Evolutionary conservation across 768 basidiomycete species (phyloP).

Genomic region (Lactarius hengduanensis): DNA sequence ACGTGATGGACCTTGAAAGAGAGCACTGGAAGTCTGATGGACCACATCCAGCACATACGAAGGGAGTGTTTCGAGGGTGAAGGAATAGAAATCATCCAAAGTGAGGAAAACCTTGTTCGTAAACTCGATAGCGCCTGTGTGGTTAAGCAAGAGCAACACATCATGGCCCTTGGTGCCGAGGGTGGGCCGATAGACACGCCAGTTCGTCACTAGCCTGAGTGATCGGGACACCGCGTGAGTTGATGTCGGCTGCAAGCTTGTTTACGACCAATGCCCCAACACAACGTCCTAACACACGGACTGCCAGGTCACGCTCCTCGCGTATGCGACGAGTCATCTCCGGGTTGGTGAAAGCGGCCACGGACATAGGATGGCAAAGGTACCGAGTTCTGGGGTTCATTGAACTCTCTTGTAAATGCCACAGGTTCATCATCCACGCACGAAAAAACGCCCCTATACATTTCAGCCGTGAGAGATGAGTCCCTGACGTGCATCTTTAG

Average conservation of each 20-base stretch:
- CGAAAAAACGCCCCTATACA: background rate
- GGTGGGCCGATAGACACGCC: too few relatives aligned
- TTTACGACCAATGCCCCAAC: background rate
- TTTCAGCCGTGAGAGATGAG: background rate
- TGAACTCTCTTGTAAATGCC: background rate
- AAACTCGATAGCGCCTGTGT: too few relatives aligned
- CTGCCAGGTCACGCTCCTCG: background rate
- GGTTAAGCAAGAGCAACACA: too few relatives aligned
- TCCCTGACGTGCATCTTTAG: background rate
- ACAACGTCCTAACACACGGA: background rate
- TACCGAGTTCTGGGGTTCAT: background rate
- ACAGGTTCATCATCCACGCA: constrained; percentile 5
- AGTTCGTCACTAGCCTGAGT: too few relatives aligned
- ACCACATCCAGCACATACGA: too few relatives aligned
- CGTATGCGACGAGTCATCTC: background rate
- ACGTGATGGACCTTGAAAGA: too few relatives aligned
- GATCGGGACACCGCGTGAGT: background rate
- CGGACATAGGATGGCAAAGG: background rate
- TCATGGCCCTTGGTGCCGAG: too few relatives aligned
- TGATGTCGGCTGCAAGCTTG: background rate
- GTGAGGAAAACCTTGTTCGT: background rate
- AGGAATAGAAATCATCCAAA: background rate
- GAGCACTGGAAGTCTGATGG: too few relatives aligned
- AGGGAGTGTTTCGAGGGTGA: background rate
- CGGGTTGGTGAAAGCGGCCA: background rate